phyloP scores from a whole-genome alignment of 768 basidiomycete genomes.

The Boletales sp. region DNA sequence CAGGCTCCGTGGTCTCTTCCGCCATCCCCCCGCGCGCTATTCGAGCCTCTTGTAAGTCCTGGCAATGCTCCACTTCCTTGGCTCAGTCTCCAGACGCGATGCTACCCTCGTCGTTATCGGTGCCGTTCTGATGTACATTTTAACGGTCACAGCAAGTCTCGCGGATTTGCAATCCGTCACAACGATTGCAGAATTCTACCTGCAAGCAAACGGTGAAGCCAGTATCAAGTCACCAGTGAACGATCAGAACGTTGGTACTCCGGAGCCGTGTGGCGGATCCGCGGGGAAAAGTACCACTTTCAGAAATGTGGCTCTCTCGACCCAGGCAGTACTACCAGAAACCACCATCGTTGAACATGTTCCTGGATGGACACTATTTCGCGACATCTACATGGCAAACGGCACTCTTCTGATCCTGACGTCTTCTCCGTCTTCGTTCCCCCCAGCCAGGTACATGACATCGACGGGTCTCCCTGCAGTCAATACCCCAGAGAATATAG shows the following conservation, averaged over 20 bases:
- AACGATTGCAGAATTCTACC: conserved; percentile 24
- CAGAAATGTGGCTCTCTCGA: conserved; percentile 1
- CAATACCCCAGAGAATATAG: conserved; percentile 62
- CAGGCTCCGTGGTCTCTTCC: neutral
- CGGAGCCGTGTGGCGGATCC: neutral
- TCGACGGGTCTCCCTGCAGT: conserved; percentile 60
- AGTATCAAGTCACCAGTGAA: neutral
- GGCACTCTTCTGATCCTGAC: conserved; percentile 75
- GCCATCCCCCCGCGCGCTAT: neutral
- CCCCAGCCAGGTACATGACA: conserved; percentile 53
- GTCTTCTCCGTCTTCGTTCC: conserved; percentile 41
- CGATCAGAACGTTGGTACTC: conserved; percentile 4
- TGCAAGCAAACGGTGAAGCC: neutral
- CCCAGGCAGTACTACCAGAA: conserved; percentile 36
- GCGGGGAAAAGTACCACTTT: neutral
- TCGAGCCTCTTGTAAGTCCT: neutral
- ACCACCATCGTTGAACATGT: conserved; percentile 63
- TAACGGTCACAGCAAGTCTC: conserved; percentile 38
- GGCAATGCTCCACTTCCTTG: conserved; percentile 36
- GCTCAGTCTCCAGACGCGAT: conserved; percentile 50
- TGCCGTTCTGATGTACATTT: conserved; percentile 52
- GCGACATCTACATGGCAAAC: conserved; percentile 80
- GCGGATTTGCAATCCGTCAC: conserved; percentile 27
- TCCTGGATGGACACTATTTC: conserved; percentile 83
- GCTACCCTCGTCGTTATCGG: conserved; percentile 58